phyloP scores from a whole-genome alignment of 148 eudicot species.

The Chenopodium suecicum region DNA sequence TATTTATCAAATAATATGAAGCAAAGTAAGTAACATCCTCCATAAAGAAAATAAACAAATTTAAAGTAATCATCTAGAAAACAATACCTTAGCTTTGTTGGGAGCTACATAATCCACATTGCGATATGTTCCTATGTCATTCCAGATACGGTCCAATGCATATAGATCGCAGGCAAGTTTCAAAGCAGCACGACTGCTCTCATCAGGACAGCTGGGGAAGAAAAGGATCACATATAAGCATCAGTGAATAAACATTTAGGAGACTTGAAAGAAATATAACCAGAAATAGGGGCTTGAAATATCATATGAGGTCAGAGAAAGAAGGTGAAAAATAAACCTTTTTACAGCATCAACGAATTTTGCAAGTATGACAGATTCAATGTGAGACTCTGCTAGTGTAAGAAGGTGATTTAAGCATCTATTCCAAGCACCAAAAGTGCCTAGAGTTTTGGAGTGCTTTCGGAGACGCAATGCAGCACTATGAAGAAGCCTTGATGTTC shows the following conservation, averaged over 20 bases:
- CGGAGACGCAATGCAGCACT: slow-evolving; percentile 77
- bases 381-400: slow-evolving; percentile 94
- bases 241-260: neutral
- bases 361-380: slow-evolving; percentile 81
- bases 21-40: neutral
- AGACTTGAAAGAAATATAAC: neutral
- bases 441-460: slow-evolving; percentile 84
- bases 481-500: slow-evolving; percentile 94
- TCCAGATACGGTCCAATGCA: slow-evolving; percentile 92
- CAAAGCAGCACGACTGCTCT: slow-evolving; percentile 62
- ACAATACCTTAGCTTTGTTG: slow-evolving; percentile 89
- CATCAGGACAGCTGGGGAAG: slow-evolving; percentile 75
- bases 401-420: slow-evolving; percentile 94
- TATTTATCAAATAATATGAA: neutral
- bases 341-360: slow-evolving; percentile 78
- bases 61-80: neutral
- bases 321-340: slow-evolving; percentile 39
- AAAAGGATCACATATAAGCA: slow-evolving; percentile 7
- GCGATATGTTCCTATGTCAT: slow-evolving; percentile 94
- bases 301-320: neutral
- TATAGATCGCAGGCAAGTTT: slow-evolving; percentile 91
- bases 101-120: slow-evolving; percentile 98
- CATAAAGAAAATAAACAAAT: neutral
- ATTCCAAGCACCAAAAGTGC: slow-evolving; percentile 97
- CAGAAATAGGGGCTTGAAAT: neutral